phyloP scores from a whole-genome alignment of 495 filamentous ascomycete species.

The Hyaloscypha variabilis region DNA sequence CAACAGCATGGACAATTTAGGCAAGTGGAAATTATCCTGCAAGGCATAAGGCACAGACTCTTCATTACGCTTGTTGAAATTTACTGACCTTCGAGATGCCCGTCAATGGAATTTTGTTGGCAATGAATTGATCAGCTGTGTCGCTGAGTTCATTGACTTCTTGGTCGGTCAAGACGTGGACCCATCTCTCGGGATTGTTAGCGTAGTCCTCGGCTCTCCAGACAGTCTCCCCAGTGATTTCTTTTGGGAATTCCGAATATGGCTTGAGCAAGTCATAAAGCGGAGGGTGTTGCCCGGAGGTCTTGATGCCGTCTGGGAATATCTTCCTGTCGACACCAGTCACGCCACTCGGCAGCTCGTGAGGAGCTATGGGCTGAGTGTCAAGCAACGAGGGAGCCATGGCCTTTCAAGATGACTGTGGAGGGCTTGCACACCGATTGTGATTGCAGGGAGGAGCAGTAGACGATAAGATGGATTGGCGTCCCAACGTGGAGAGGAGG shows the following conservation, averaged over 20 bases:
- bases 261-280: slow-evolving; percentile 65
- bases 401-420: not conserved
- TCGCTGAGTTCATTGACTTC: slow-evolving; percentile 71
- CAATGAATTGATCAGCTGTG: slow-evolving; percentile 70
- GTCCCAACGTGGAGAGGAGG: too few species aligned
- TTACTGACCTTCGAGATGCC: slow-evolving; percentile 67
- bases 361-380: slow-evolving; percentile 5
- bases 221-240: slow-evolving; percentile 74
- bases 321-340: slow-evolving; percentile 33
- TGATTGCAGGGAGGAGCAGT: not conserved
- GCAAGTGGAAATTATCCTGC: slow-evolving; percentile 66
- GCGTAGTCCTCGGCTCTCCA: slow-evolving; percentile 77
- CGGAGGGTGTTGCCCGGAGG: slow-evolving; percentile 81
- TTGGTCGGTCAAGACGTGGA: slow-evolving; percentile 64
- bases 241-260: slow-evolving; percentile 73
- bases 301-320: slow-evolving; percentile 57
- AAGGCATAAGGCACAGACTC: not conserved
- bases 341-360: slow-evolving; percentile 19
- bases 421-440: not conserved
- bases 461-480: too few species aligned
- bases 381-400: slow-evolving; percentile 17
- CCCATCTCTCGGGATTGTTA: slow-evolving; percentile 73
- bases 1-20: slow-evolving; percentile 59
- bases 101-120: slow-evolving; percentile 62
- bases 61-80: not conserved